Evolutionary conservation across 345 rosid species (phyloP).

Genomic region (Moringa oleifera): DNA sequence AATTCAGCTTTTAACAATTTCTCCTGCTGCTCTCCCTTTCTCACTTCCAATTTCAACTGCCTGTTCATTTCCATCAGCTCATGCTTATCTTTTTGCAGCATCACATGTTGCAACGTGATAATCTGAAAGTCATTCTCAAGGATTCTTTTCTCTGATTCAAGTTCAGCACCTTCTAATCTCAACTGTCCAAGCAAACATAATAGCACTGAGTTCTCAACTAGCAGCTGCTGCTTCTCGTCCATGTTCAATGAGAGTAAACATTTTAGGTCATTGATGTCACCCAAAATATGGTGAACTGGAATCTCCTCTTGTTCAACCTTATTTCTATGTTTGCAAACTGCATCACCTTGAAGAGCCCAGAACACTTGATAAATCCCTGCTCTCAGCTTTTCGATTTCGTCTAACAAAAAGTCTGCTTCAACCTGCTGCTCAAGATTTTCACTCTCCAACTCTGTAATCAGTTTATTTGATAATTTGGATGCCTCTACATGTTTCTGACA

Average conservation of each 20-base stretch:
- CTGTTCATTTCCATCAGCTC: constrained; percentile 59
- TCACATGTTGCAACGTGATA: constrained; percentile 21
- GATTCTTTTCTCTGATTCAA: constrained; percentile 41
- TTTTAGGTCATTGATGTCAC: constrained; percentile 48
- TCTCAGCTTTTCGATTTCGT: constrained; percentile 63
- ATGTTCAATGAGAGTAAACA: constrained; percentile 38
- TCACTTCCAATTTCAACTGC: constrained; percentile 49
- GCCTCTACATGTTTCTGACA: constrained; percentile 70
- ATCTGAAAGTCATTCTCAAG: constrained; percentile 38
- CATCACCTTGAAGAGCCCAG: constrained; percentile 60
- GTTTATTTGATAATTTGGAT: constrained; percentile 58
- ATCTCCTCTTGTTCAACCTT: constrained; percentile 36
- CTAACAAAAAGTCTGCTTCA: constrained; percentile 61
- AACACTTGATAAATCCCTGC: constrained; percentile 53
- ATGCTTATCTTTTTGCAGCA: constrained; percentile 41
- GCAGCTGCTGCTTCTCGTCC: constrained; percentile 59
- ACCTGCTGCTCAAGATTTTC: constrained; percentile 81
- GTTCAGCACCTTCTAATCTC: constrained; percentile 42
- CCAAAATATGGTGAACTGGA: constrained; percentile 49
- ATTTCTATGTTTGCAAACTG: constrained; percentile 26
- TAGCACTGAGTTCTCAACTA: constrained; percentile 72
- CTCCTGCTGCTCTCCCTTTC: constrained; percentile 33
- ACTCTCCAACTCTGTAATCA: constrained; percentile 64
- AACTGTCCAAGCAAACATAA: constrained; percentile 50
- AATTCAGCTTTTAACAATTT: constrained; percentile 35